Evolutionary conservation across 1,139 yeast species (phyloP), one percentile per base, ranked within the genome.

Genomic region (Starmera stellimalicola): DNA sequence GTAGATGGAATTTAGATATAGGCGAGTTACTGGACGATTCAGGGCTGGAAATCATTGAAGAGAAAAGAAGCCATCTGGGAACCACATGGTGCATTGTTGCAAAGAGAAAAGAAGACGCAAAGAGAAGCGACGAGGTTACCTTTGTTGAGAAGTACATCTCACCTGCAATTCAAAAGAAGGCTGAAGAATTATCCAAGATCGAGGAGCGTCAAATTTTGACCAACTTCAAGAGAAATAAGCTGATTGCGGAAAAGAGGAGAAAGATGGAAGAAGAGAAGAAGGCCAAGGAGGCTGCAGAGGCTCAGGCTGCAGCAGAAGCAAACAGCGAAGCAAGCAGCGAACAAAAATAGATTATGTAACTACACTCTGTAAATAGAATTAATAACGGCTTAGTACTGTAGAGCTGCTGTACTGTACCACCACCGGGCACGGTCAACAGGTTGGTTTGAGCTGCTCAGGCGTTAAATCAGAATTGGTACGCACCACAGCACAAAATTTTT

Each of bases 1-100:
- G 98, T 58, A 66, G 97, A 51, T 91, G 97, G 96, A 91, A 91
- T 51, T 64, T 91, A 43, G 97, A 91, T 52, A 84, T 91, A 45
- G 94, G 87, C 23, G 91, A 79, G 47, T 67, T 91, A 34, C 68
- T 91, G 20, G 88, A 82, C 50, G 77, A 75, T 40, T 79, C 94
- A 11, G 95, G 94, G 0, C 65, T 91, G 40, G 93, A 83, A 45
- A 70, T 91, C 27, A 83, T 88, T 1, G 77, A 74, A 44, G 87
- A 83, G 47, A 74, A 74, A 44, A 65, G 94, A 45, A 78, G 77
- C 18, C 96, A 91, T 60, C 68, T 91, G 42, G 97, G 98, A n/a
- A 82, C 97, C 3, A 85, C 96, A 5, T 82, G 93, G 93, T 71
- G 82, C 61, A 65, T 81, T 45, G 74, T 80, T 6, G 79, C 87